Evolutionary conservation across 2,329 filamentous ascomycete species (phyloP).

Genomic region (Sclerotinia spermophila): DNA sequence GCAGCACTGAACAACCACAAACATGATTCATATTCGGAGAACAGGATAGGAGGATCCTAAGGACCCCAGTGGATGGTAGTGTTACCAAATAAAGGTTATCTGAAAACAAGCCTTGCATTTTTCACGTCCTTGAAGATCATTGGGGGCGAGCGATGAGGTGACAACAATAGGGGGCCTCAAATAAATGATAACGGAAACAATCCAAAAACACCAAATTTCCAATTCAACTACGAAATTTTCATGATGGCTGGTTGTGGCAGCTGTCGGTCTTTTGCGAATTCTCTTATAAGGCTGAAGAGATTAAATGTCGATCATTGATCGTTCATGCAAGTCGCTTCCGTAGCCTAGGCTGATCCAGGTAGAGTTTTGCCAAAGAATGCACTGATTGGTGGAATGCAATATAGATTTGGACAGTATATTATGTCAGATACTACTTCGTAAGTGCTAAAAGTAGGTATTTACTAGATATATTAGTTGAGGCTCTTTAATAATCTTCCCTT

Average conservation of each 20-base stretch:
- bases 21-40: slow-evolving; percentile 4
- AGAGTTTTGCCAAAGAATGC: not conserved
- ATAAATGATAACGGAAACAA: not conserved
- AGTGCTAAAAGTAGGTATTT: not conserved
- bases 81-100: not conserved
- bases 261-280: not conserved
- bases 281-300: slow-evolving; percentile 5
- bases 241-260: slow-evolving; percentile 2
- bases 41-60: slow-evolving; percentile 11
- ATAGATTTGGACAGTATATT: not conserved
- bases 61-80: slow-evolving; percentile 11
- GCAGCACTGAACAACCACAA: slow-evolving; percentile 2
- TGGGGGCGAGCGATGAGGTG: slow-evolving; percentile 11
- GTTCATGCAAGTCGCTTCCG: slow-evolving; percentile 1
- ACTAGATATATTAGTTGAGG: not conserved
- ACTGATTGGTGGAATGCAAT: not conserved
- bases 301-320: not conserved
- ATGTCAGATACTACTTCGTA: slow-evolving; percentile 7
- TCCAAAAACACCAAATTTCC: not conserved
- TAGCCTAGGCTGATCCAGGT: not conserved
- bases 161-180: not conserved
- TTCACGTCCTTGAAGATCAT: slow-evolving; percentile 8
- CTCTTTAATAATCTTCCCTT: not conserved
- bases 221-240: no score
- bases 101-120: not conserved